Evolutionary conservation across 805 yeast genomes (phyloP).

Genomic region (Suhomyces sp.): DNA sequence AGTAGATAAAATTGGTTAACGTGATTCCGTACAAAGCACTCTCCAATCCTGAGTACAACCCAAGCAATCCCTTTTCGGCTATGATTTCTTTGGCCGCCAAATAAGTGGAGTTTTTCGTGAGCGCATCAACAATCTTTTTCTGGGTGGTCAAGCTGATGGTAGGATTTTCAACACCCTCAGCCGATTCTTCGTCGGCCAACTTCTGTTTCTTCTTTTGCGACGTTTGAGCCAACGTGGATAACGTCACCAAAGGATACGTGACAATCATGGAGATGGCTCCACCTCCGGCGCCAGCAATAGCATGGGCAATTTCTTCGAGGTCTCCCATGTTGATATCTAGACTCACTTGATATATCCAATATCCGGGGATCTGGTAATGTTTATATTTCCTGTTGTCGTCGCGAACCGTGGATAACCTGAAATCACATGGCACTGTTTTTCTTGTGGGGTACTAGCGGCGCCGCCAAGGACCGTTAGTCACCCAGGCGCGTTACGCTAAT

Average conservation of each 20-base stretch:
- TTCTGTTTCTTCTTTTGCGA: constrained; percentile 27
- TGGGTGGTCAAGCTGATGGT: constrained; percentile 12
- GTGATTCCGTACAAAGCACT: constrained; percentile 85
- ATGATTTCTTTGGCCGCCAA: constrained; percentile 42
- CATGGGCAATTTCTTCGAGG: constrained; percentile 67
- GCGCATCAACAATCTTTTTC: constrained; percentile 14
- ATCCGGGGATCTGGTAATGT: background rate
- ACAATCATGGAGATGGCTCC: constrained; percentile 85
- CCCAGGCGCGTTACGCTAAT: background rate
- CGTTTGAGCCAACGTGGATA: constrained; percentile 89
- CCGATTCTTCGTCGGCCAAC: constrained; percentile 10
- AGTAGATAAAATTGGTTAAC: constrained; percentile 82
- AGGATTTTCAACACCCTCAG: background rate
- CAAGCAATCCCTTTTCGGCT: constrained; percentile 58
- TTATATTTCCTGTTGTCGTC: background rate
- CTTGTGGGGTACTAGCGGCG: constrained; percentile 4
- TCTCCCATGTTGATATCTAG: constrained; percentile 24
- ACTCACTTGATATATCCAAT: background rate
- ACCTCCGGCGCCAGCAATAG: constrained; percentile 92
- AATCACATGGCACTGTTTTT: constrained; percentile 6
- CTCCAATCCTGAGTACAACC: constrained; percentile 82
- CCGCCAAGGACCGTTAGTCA: background rate
- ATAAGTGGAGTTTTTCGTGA: constrained; percentile 16
- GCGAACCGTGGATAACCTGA: constrained; percentile 11
- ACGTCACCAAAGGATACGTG: constrained; percentile 85